These are phyloP conservation scores for Cucurbita moschata DNA, from an alignment of 306 rosid species.

Conservation along the genomic window DNA sequence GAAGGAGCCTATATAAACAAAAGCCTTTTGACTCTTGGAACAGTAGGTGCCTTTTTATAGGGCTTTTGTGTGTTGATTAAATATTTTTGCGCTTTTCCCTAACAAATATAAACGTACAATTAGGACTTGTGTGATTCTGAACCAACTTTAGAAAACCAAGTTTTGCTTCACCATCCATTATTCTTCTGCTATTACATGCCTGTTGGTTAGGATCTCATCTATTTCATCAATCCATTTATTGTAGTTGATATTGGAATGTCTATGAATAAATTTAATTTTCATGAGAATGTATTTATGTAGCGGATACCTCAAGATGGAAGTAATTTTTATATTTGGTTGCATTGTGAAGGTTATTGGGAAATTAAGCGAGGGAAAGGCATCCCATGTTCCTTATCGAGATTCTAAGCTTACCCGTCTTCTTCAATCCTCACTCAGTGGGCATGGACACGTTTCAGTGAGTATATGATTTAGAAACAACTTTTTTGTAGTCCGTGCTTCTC, in stretches of 20 bases:
- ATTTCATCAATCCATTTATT: background rate
- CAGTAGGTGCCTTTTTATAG: conserved; percentile 41
- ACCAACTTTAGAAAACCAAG: background rate
- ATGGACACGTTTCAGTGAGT: conserved; percentile 97
- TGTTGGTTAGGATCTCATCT: background rate
- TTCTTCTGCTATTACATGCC: background rate
- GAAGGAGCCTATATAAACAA: conserved; percentile 98
- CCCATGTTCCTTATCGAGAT: conserved; percentile 98
- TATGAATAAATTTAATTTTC: background rate
- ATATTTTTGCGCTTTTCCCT: background rate
- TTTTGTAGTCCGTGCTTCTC: conserved; percentile 1
- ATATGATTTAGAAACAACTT: conserved; percentile 11
- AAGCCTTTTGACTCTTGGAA: conserved; percentile 98
- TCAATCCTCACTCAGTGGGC: conserved; percentile 91
- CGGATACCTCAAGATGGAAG: conserved; percentile 1
- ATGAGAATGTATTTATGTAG: background rate
- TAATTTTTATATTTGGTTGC: conserved; percentile 21
- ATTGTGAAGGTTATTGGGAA: conserved; percentile 90
- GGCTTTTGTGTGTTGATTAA: background rate
- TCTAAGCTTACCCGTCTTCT: conserved; percentile 97
- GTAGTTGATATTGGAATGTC: background rate
- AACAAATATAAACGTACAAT: background rate
- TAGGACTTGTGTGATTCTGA: background rate
- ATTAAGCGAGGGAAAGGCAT: conserved; percentile 96
- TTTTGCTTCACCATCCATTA: background rate